These are phyloP conservation scores for Penicillium chermesinum DNA, from an alignment of 495 filamentous ascomycete genomes.

Conservation along the genomic window DNA sequence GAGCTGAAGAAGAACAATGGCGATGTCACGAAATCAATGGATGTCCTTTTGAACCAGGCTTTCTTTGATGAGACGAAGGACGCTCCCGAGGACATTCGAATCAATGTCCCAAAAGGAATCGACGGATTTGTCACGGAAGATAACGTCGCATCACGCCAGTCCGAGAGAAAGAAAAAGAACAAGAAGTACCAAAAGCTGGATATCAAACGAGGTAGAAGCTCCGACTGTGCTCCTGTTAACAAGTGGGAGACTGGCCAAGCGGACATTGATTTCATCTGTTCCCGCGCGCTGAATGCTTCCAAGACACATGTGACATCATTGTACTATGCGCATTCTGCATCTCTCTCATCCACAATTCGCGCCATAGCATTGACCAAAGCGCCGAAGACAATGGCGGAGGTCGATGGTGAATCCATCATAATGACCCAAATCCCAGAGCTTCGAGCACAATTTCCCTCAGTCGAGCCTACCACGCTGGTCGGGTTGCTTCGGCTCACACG, in stretches of 20 bases:
- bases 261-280: conserved; percentile 56
- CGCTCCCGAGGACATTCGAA: conserved; percentile 32
- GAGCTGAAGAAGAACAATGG: conserved; percentile 59
- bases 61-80: conserved; percentile 58
- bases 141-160: conserved; percentile 25
- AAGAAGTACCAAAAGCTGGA: conserved; percentile 19
- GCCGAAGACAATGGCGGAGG: conserved; percentile 24
- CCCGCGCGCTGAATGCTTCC: conserved; percentile 39
- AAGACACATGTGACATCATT: conserved; percentile 50
- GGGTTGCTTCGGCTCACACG: conserved; percentile 52
- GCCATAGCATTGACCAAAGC: conserved; percentile 40
- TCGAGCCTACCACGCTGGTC: conserved; percentile 39
- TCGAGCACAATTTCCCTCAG: conserved; percentile 44
- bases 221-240: conserved; percentile 25
- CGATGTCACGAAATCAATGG: conserved; percentile 64
- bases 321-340: conserved; percentile 60
- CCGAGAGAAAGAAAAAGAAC: conserved; percentile 41
- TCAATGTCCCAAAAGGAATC: conserved; percentile 59
- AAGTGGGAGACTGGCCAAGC: conserved; percentile 52
- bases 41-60: conserved; percentile 72
- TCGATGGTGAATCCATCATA: conserved; percentile 40
- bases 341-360: conserved; percentile 49
- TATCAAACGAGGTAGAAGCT: conserved; percentile 5
- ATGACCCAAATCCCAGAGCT: conserved; percentile 51
- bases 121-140: conserved; percentile 61